Conservation (phyloP, 306 rosid genomes). For the Adenanthera pavonina region DNA sequence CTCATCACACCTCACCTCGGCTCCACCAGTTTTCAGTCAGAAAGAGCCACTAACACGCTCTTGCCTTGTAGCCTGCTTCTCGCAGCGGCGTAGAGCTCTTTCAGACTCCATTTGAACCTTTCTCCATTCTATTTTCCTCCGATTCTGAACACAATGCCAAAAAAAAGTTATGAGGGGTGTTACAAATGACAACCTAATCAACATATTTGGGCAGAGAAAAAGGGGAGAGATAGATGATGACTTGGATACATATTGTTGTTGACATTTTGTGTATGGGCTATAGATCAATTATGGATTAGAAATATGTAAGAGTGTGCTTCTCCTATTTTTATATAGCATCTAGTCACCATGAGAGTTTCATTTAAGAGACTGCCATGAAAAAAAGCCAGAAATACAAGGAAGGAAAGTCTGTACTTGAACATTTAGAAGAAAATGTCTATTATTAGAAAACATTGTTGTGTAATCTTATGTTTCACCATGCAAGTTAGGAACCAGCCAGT, state of each 20-base stretch:
- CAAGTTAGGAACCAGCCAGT: no score
- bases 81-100: no score
- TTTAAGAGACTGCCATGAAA: slow-evolving; percentile 67
- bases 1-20: no score
- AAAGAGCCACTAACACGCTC: no score
- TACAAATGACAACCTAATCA: no score
- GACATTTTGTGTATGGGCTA: slow-evolving; percentile 95
- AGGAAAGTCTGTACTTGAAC: slow-evolving; percentile 72
- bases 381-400: slow-evolving; percentile 74
- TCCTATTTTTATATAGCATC: slow-evolving; percentile 30
- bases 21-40: no score
- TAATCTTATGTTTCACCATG: neutral
- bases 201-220: slow-evolving; percentile 51
- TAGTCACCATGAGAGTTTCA: slow-evolving; percentile 47
- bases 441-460: slow-evolving; percentile 38
- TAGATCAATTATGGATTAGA: slow-evolving; percentile 92
- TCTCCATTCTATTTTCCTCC: no score
- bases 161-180: no score
- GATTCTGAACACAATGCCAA: no score
- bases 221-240: slow-evolving; percentile 79
- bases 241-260: slow-evolving; percentile 85
- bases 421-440: slow-evolving; percentile 56
- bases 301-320: slow-evolving; percentile 75
- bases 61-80: no score
- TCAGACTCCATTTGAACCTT: no score